Conservation (phyloP, 1,284 basidiomycete genomes). For the Heterobasidion occidentale region DNA sequence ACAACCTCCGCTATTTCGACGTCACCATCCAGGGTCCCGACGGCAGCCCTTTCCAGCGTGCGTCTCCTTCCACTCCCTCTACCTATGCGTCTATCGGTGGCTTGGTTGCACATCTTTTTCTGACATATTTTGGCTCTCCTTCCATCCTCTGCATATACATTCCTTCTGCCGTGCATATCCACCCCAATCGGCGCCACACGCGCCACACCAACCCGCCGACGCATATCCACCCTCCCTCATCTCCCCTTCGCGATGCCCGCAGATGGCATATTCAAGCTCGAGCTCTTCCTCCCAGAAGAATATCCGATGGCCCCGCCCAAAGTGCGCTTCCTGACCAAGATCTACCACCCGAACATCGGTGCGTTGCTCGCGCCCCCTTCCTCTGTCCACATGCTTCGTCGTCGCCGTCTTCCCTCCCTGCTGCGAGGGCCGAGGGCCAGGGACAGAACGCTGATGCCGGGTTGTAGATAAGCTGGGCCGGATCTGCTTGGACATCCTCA, state of each 20-base stretch:
- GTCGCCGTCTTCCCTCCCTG: too few species aligned
- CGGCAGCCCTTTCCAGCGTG: constrained; percentile 91
- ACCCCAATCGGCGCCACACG: too few species aligned
- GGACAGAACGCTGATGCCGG: not conserved
- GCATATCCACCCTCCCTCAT: too few species aligned
- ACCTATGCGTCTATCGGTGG: not conserved
- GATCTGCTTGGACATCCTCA: constrained; percentile 97
- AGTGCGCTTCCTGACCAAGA: constrained; percentile 97
- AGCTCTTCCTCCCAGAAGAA: constrained; percentile 96
- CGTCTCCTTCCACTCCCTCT: constrained; percentile 23
- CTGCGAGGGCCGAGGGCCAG: too few species aligned
- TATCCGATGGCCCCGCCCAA: constrained; percentile 99
- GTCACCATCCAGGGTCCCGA: constrained; percentile 93
- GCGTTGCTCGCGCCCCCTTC: constrained; percentile 17
- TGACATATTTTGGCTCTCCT: too few species aligned
- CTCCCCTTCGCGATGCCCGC: not conserved
- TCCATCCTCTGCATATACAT: too few species aligned
- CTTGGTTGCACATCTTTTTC: too few species aligned
- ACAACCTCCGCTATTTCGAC: constrained; percentile 98
- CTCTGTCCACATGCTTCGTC: not conserved
- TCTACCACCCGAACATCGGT: constrained; percentile 99
- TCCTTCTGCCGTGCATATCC: too few species aligned
- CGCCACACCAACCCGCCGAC: too few species aligned
- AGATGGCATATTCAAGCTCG: constrained; percentile 93
- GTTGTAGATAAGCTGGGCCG: constrained; percentile 88